A percentile compares a stretch with the other conserved stretches of the same genome.
Conservation (phyloP, 495 filamentous ascomycete genomes). For the Sporormia fimetaria region DNA sequence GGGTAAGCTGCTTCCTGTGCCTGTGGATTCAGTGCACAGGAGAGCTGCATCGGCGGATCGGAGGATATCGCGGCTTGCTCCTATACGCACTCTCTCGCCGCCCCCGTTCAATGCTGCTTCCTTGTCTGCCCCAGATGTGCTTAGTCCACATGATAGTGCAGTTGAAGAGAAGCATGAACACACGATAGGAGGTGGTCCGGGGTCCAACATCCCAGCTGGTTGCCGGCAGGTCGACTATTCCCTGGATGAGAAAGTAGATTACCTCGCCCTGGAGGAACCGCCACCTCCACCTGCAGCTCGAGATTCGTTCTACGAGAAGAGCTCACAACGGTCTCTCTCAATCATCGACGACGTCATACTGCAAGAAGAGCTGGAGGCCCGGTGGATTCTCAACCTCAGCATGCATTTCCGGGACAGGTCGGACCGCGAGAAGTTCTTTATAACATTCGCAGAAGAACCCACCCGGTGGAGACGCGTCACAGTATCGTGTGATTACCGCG, state of each 20-base stretch:
- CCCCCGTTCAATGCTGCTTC: conserved; percentile 31
- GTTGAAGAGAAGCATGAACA: conserved; percentile 4
- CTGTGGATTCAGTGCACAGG: conserved; percentile 47
- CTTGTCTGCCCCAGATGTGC: conserved; percentile 27
- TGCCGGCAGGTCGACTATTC: conserved; percentile 22
- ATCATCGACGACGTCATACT: conserved; percentile 35
- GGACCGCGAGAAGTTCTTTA: conserved; percentile 94
- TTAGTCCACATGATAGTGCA: conserved; percentile 8
- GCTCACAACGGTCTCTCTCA: conserved; percentile 25
- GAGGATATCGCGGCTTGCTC: conserved; percentile 30
- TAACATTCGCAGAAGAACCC: conserved; percentile 76
- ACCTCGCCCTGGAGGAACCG: conserved; percentile 7
- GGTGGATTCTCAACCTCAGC: conserved; percentile 94
- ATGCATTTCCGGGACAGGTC: conserved; percentile 98
- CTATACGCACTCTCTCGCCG: conserved; percentile 26
- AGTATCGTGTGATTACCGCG: conserved; percentile 86
- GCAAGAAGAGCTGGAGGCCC: conserved; percentile 69
- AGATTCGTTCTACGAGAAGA: conserved; percentile 7
- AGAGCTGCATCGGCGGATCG: conserved; percentile 66
- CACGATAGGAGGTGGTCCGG: conserved; percentile 10
- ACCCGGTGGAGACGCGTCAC: conserved; percentile 80
- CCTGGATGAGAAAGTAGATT: conserved; percentile 14
- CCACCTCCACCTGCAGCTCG: conserved; percentile 17
- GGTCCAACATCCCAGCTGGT: conserved; percentile 21
- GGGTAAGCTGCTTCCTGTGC: conserved; percentile 54